Base-by-base conservation (phyloP, 169 alveolate genomes). In the Babesia divergens region DNA sequence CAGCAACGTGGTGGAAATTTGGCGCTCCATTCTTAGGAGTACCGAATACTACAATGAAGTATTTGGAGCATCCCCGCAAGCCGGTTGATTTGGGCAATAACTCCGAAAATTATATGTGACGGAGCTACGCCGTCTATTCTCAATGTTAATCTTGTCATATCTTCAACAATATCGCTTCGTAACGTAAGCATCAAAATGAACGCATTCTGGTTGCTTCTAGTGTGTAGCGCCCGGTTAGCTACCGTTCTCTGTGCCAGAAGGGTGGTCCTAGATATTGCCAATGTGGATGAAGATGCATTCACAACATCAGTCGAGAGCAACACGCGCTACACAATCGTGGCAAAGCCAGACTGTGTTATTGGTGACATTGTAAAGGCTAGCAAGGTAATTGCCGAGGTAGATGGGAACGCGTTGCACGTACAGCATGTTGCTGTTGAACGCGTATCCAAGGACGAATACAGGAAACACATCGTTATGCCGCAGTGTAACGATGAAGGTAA, bases 21-120 rank as follows among this genome's bases (percentile, higher is more conserved):
- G 72, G 72, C 72, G 72, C 26, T 26, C 37, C 60, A 62, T 62
- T 16, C 72, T 62, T 22, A 3, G 72, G 3, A 35, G 47, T 29
- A 44, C 60, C 32, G 62, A 62, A 31, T 32, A n/a, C 47, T 62
- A 62, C 72, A n/a, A 26, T 24, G 26, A 44, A 34, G 72, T 29
- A 22, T 62, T 62, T 37, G 46, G 49, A 0, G 55, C 47, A 40
- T 40, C 47, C 47, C 16, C 11, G 47, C 11, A 40, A 13, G 16
- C 20, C 47, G 16, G 16, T 16, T 40, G 47, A 40, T 40, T n/a
- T n/a, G n/a, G n/a, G n/a, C n/a, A n/a, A n/a, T n/a, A n/a, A n/a
- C n/a, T n/a, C n/a, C n/a, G n/a, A n/a, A n/a, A n/a, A n/a, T n/a
- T n/a, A n/a, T n/a, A n/a, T n/a, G n/a, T n/a, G n/a, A n/a, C n/a